phyloP scores from a whole-genome alignment of 345 rosid genomes.

The Melastoma malabathricum region DNA sequence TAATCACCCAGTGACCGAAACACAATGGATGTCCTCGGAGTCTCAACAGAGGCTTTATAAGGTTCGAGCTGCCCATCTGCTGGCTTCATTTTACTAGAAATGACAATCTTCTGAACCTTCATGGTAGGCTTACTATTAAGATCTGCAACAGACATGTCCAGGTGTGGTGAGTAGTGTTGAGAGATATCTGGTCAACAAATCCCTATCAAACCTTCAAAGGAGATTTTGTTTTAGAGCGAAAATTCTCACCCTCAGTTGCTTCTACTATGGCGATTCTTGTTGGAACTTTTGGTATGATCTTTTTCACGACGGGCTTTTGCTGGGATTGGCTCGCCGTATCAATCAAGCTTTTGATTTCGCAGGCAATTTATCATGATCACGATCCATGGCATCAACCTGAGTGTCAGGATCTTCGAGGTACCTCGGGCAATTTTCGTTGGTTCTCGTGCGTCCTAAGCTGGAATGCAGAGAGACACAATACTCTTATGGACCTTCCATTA shows the following conservation, averaged over 20 bases:
- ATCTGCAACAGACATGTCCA: conserved; percentile 30
- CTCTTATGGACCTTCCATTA: background rate
- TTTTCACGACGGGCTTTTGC: conserved; percentile 45
- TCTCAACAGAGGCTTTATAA: conserved; percentile 44
- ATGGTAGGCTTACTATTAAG: conserved; percentile 34
- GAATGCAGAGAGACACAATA: background rate
- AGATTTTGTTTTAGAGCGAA: conserved; percentile 35
- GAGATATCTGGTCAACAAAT: conserved; percentile 37
- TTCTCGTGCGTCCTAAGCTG: conserved; percentile 99
- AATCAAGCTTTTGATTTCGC: conserved; percentile 34
- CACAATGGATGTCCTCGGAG: conserved; percentile 43
- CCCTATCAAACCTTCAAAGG: conserved; percentile 63
- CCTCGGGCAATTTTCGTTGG: conserved; percentile 93
- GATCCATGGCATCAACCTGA: conserved; percentile 33
- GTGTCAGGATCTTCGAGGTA: conserved; percentile 72
- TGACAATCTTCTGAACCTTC: conserved; percentile 54
- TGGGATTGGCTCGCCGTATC: conserved; percentile 48
- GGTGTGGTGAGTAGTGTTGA: conserved; percentile 45
- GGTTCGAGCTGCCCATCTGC: conserved; percentile 41
- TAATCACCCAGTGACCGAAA: conserved; percentile 44
- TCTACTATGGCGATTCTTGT: conserved; percentile 36
- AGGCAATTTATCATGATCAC: conserved; percentile 43
- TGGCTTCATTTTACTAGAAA: conserved; percentile 57
- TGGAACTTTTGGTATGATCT: conserved; percentile 31
- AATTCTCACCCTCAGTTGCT: conserved; percentile 41